These are phyloP conservation scores for Leccinum pachyderme DNA, from an alignment of 1,284 basidiomycete species.

Conservation along the genomic window DNA sequence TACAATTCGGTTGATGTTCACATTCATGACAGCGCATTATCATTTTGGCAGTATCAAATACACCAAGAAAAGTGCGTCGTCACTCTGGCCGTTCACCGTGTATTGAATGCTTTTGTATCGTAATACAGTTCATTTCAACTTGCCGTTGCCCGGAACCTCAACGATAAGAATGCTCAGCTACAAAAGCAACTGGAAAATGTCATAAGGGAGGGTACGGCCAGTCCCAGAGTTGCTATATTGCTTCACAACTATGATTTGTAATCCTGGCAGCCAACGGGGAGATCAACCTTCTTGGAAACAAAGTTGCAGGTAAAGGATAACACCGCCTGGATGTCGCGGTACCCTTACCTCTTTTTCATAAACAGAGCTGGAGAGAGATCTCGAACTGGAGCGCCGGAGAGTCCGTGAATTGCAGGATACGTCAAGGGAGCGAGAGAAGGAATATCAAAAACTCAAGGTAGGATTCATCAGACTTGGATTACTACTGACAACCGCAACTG, in stretches of 20 bases:
- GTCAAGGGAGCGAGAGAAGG: constrained; percentile 74
- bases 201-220: constrained; percentile 63
- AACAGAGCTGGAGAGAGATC: constrained; percentile 71
- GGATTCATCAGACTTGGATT: constrained; percentile 1
- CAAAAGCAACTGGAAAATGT: constrained; percentile 82
- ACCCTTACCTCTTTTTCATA: constrained; percentile 2
- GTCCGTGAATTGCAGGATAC: constrained; percentile 70
- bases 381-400: constrained; percentile 75
- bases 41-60: constrained; percentile 86
- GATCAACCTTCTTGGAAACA: constrained; percentile 65
- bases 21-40: constrained; percentile 55
- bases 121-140: constrained; percentile 70
- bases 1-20: constrained; percentile 10
- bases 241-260: constrained; percentile 5
- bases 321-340: neutral
- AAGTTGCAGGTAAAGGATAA: constrained; percentile 51
- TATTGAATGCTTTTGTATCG: constrained; percentile 3
- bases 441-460: constrained; percentile 84
- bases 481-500: constrained; percentile 29
- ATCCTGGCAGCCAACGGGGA: constrained; percentile 65
- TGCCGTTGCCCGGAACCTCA: constrained; percentile 73
- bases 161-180: constrained; percentile 74
- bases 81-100: neutral
- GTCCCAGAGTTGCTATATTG: neutral
- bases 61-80: constrained; percentile 73